Conservation (phyloP, 345 rosid genomes). For the Stellera chamaejasme region DNA sequence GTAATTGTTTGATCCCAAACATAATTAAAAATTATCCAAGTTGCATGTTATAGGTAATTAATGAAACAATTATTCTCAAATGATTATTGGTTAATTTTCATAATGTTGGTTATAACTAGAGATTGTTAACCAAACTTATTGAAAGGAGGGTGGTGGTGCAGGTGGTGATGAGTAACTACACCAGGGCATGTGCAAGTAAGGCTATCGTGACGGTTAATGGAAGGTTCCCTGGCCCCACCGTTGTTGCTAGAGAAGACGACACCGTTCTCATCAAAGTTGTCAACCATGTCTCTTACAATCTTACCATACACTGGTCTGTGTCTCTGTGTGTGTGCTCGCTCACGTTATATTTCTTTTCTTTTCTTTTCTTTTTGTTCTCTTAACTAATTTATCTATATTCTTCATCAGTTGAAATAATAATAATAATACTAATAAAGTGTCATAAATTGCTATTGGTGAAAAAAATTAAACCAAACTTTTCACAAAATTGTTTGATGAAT, state of each 20-base stretch:
- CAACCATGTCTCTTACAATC: constrained; percentile 55
- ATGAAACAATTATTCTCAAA: too few species aligned
- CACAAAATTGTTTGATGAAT: too few species aligned
- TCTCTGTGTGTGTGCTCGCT: too few species aligned
- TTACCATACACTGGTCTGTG: constrained; percentile 45
- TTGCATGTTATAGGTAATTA: too few species aligned
- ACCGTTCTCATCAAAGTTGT: constrained; percentile 47
- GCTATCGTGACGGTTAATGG: constrained; percentile 84
- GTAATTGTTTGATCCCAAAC: too few species aligned
- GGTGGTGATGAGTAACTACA: constrained; percentile 59
- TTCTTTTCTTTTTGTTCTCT: not conserved
- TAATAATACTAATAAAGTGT: too few species aligned
- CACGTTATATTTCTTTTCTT: not conserved
- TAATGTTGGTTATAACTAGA: not conserved
- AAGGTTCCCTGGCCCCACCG: constrained; percentile 44
- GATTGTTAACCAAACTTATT: not conserved
- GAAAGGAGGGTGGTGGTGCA: constrained; percentile 7
- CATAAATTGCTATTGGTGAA: too few species aligned
- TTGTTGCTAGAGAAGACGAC: constrained; percentile 60
- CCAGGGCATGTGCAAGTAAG: constrained; percentile 61
- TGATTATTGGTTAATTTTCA: too few species aligned
- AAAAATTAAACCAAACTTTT: too few species aligned
- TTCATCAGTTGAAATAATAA: too few species aligned
- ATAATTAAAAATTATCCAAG: too few species aligned
- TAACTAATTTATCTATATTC: too few species aligned